Evolutionary conservation across 768 basidiomycete species (phyloP).

Genomic region (Suillus decipiens): DNA sequence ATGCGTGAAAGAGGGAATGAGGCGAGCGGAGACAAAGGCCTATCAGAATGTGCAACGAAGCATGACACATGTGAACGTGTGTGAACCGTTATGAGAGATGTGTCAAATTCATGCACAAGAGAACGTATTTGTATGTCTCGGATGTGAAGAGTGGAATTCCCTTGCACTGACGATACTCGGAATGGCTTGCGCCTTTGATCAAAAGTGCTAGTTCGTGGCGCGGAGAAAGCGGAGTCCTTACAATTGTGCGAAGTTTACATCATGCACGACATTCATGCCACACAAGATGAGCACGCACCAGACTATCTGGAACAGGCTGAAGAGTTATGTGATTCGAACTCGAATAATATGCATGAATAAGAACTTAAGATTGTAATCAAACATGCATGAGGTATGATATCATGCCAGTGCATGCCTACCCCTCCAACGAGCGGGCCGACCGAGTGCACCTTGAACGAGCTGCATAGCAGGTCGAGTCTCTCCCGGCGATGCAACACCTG

Average conservation of each 20-base stretch:
- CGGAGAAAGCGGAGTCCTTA: not conserved
- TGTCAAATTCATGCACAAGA: not conserved
- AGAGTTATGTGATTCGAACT: not conserved
- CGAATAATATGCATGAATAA: not conserved
- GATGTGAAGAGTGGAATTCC: not conserved
- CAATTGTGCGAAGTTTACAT: not conserved
- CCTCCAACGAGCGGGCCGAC: constrained; percentile 27
- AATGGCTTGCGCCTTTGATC: not conserved
- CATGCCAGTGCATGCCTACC: not conserved
- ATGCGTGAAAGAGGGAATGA: not conserved
- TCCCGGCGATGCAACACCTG: constrained; percentile 60
- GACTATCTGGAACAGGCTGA: not conserved
- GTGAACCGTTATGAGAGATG: not conserved
- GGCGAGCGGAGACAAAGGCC: not conserved
- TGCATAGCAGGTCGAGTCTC: constrained; percentile 56
- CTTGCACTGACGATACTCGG: not conserved
- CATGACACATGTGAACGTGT: not conserved
- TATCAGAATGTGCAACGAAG: not conserved
- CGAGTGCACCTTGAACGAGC: constrained; percentile 56
- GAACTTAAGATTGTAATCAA: not conserved
- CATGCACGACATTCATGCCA: not conserved
- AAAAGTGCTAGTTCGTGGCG: not conserved
- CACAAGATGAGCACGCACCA: not conserved
- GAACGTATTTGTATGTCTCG: not conserved
- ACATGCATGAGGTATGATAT: constrained; percentile 5